A percentile compares a stretch with the other conserved stretches of the same genome.
Evolutionary conservation across 495 filamentous ascomycete genomes (phyloP).

Genomic region (Polyplosphaeria fusca): DNA sequence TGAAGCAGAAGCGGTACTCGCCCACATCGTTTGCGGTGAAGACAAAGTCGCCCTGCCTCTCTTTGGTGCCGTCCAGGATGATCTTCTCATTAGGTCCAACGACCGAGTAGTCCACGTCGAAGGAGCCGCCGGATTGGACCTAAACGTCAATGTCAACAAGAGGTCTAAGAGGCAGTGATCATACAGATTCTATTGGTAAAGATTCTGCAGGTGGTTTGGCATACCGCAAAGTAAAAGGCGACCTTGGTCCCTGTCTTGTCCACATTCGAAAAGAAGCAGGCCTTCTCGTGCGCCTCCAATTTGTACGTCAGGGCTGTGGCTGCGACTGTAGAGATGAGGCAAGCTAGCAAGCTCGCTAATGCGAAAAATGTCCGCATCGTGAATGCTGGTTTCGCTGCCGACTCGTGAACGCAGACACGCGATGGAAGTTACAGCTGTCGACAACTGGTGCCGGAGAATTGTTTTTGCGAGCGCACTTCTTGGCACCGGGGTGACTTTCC

Average conservation of each 20-base stretch:
- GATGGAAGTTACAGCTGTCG: conserved; percentile 10
- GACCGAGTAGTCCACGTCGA: conserved; percentile 92
- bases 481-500: neutral
- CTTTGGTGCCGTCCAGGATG: conserved; percentile 84
- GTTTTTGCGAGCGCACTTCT: neutral
- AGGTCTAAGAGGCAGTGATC: too few relatives aligned
- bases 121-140: conserved; percentile 95
- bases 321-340: conserved; percentile 55
- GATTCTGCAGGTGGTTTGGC: too few relatives aligned
- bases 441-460: neutral
- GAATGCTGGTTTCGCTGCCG: conserved; percentile 6
- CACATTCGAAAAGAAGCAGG: conserved; percentile 86
- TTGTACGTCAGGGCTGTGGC: conserved; percentile 95
- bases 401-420: neutral
- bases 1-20: conserved; percentile 96
- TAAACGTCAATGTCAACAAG: conserved; percentile 42
- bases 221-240: conserved; percentile 98
- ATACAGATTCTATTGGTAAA: too few relatives aligned
- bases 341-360: conserved; percentile 59
- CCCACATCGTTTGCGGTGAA: conserved; percentile 93
- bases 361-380: conserved; percentile 35
- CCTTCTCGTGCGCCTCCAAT: conserved; percentile 82
- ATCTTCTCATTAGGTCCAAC: conserved; percentile 76
- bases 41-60: conserved; percentile 95
- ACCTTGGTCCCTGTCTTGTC: conserved; percentile 77